These are phyloP conservation scores for Hortaea werneckii DNA, from an alignment of 2,329 filamentous ascomycete species.

Conservation along the genomic window DNA sequence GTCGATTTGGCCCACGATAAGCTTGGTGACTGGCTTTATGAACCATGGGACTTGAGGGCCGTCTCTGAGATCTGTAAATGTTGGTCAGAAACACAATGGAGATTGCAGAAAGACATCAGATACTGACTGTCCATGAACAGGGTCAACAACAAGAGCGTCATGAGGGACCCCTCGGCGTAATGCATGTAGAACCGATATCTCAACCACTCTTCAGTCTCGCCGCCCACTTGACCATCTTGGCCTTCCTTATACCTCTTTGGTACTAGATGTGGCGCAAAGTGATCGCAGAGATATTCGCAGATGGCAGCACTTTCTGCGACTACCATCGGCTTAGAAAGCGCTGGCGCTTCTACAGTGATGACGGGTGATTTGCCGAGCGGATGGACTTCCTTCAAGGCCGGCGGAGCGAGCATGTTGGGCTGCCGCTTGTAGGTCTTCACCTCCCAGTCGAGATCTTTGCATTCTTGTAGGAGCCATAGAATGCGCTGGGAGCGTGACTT, in stretches of 20 bases:
- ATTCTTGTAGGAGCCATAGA: slow-evolving; percentile 77
- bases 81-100: background rate
- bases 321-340: slow-evolving; percentile 41
- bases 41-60: slow-evolving; percentile 55
- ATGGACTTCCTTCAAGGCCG: slow-evolving; percentile 67
- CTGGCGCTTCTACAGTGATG: slow-evolving; percentile 51
- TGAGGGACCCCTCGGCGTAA: slow-evolving; percentile 75
- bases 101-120: background rate
- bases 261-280: slow-evolving; percentile 45
- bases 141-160: slow-evolving; percentile 57
- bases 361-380: slow-evolving; percentile 81
- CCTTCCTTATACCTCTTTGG: slow-evolving; percentile 44
- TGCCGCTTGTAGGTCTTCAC: slow-evolving; percentile 67
- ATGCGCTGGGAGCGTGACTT: slow-evolving; percentile 74
- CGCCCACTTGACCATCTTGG: slow-evolving; percentile 45
- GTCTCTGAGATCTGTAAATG: slow-evolving; percentile 26
- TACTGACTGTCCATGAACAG: slow-evolving; percentile 50
- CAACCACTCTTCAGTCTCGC: slow-evolving; percentile 51
- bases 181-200: slow-evolving; percentile 64
- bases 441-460: slow-evolving; percentile 62
- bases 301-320: slow-evolving; percentile 77
- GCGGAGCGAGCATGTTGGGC: slow-evolving; percentile 57
- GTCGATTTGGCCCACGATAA: slow-evolving; percentile 42
- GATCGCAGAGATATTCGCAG: slow-evolving; percentile 68
- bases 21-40: slow-evolving; percentile 52